Evolutionary conservation across 129 eudicot genomes (phyloP).

Genomic region (Artemisia annua): DNA sequence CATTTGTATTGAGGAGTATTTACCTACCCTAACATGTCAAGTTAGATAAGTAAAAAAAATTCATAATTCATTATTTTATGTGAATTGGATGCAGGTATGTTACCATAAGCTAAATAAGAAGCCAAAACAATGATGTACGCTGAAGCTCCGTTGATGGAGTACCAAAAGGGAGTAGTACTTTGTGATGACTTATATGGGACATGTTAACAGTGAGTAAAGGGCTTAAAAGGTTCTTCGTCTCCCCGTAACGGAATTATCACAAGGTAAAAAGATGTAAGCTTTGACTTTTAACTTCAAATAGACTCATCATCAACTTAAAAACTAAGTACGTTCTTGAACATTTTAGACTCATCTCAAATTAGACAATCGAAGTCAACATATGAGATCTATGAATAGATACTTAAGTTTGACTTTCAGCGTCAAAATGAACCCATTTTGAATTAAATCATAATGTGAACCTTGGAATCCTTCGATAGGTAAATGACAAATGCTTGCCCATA

Average conservation of each 20-base stretch:
- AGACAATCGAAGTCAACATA: too few relatives aligned
- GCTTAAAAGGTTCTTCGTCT: slow-evolving; percentile 69
- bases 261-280: background rate
- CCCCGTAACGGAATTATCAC: slow-evolving; percentile 45
- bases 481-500: background rate
- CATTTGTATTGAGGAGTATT: slow-evolving; percentile 87
- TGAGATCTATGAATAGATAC: too few relatives aligned
- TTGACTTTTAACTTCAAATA: slow-evolving; percentile 27
- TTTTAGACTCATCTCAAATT: too few relatives aligned
- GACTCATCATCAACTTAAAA: background rate
- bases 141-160: slow-evolving; percentile 56
- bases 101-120: slow-evolving; percentile 85
- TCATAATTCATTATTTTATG: background rate
- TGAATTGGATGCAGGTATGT: background rate
- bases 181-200: slow-evolving; percentile 68
- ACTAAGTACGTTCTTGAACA: too few relatives aligned
- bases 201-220: slow-evolving; percentile 53
- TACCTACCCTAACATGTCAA: slow-evolving; percentile 37
- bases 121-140: slow-evolving; percentile 78
- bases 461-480: background rate
- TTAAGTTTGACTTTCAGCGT: too few relatives aligned
- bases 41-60: background rate
- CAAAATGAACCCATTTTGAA: slow-evolving; percentile 14
- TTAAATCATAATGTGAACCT: background rate
- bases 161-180: slow-evolving; percentile 72